Percentiles rank a stretch among this genome's conserved stretches.
These are phyloP conservation scores for Trichosporon sp. DNA, from an alignment of 1,284 basidiomycete genomes.

Conservation along the genomic window DNA sequence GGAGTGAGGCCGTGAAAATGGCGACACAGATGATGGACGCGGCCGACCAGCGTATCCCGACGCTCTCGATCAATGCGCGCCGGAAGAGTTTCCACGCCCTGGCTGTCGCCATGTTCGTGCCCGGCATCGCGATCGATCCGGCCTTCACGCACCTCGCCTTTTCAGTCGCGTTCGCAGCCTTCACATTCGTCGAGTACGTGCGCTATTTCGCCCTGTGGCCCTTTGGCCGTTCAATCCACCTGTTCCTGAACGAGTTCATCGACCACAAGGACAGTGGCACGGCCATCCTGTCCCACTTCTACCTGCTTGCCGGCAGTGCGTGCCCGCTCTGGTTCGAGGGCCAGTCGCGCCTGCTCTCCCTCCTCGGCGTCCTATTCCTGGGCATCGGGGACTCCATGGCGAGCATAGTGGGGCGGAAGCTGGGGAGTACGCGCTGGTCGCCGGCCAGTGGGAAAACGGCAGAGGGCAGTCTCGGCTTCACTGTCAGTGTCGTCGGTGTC, in stretches of 20 bases:
- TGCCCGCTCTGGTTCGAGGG: conserved; percentile 93
- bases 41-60: conserved; percentile 84
- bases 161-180: conserved; percentile 86
- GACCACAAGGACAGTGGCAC: conserved; percentile 95
- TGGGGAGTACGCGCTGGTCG: conserved; percentile 82
- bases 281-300: conserved; percentile 96
- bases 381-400: conserved; percentile 95
- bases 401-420: conserved; percentile 82
- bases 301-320: conserved; percentile 92
- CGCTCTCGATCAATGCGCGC: conserved; percentile 86
- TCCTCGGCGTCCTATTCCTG: conserved; percentile 75
- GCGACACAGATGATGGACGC: conserved; percentile 83
- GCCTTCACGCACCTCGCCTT: conserved; percentile 95
- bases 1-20: conserved; percentile 29
- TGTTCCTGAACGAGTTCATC: conserved; percentile 97
- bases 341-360: conserved; percentile 51
- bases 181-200: conserved; percentile 94
- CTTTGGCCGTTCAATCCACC: conserved; percentile 87
- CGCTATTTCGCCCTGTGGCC: conserved; percentile 98
- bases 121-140: conserved; percentile 88
- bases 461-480: conserved; percentile 86
- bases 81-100: conserved; percentile 97
- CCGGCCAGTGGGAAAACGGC: conserved; percentile 81
- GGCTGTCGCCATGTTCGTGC: conserved; percentile 93
- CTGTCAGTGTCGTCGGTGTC: conserved; percentile 68